Conservation (phyloP, 306 rosid species). For the Rubus parviflorus region DNA sequence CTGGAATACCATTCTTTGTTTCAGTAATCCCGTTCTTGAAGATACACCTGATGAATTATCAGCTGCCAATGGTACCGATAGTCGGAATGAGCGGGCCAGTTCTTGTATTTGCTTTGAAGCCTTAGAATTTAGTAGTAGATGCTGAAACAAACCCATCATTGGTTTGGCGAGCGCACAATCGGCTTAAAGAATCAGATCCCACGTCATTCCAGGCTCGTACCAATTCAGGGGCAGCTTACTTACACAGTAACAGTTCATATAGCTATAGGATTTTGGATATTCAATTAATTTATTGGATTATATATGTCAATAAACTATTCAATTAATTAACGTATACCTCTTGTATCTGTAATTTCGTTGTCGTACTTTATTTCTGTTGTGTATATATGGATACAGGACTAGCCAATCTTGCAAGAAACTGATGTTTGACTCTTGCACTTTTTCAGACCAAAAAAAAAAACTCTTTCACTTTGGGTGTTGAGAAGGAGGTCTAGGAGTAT, state of each 20-base stretch:
- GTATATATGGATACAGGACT: neutral
- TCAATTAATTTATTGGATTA: constrained; percentile 38
- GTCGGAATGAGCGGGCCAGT: constrained; percentile 11
- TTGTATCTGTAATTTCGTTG: neutral
- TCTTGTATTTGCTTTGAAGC: constrained; percentile 12
- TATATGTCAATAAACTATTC: constrained; percentile 2
- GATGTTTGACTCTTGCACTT: no score
- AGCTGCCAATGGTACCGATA: neutral
- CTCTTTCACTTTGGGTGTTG: no score
- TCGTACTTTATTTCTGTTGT: neutral
- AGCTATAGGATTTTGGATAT: constrained; percentile 25
- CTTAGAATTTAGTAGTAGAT: constrained; percentile 9
- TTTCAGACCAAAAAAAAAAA: no score
- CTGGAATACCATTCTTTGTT: constrained; percentile 9
- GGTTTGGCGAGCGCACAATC: constrained; percentile 15
- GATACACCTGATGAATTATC: constrained; percentile 17
- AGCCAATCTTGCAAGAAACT: neutral
- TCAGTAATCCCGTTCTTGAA: constrained; percentile 23
- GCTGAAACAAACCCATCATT: constrained; percentile 25
- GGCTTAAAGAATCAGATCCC: constrained; percentile 20
- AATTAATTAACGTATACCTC: neutral
- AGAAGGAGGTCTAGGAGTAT: no score
- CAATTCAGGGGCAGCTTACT: constrained; percentile 22
- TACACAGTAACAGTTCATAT: constrained; percentile 11
- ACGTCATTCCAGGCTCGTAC: neutral